These are phyloP conservation scores for Hanseniaspora lachancei DNA, from an alignment of 805 yeast species.

Conservation along the genomic window DNA sequence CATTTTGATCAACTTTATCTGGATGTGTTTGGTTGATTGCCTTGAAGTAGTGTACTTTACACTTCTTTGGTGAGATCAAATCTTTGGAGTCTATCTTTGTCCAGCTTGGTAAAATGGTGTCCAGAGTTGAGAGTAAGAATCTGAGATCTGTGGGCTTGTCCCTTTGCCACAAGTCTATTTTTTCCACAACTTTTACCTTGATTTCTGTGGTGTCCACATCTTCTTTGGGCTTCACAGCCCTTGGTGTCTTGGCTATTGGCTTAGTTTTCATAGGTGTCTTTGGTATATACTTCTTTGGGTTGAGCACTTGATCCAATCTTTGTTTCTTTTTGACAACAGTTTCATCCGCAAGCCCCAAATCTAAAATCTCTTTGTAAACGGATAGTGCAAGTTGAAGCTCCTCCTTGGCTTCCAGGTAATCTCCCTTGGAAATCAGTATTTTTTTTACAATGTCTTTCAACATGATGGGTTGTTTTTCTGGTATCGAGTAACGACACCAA, in stretches of 20 bases:
- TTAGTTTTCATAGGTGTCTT: slow-evolving; percentile 11
- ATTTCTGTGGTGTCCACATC: slow-evolving; percentile 49
- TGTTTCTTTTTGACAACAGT: slow-evolving; percentile 66
- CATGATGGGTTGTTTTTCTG: slow-evolving; percentile 13
- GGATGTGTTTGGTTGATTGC: slow-evolving; percentile 83
- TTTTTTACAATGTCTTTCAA: slow-evolving; percentile 60
- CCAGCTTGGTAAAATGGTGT: slow-evolving; percentile 54
- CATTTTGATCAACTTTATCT: slow-evolving; percentile 59
- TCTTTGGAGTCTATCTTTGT: slow-evolving; percentile 54
- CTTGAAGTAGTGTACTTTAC: slow-evolving; percentile 73
- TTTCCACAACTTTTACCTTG: slow-evolving; percentile 47
- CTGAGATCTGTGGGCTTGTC: slow-evolving; percentile 77
- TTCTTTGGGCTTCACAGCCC: slow-evolving; percentile 33
- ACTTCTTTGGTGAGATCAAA: slow-evolving; percentile 77
- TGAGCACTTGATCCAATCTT: slow-evolving; percentile 54
- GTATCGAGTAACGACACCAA: slow-evolving; percentile 36
- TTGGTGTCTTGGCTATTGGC: slow-evolving; percentile 32
- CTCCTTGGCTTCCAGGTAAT: slow-evolving; percentile 71
- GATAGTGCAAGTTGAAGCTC: slow-evolving; percentile 49
- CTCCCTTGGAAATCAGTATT: slow-evolving; percentile 59
- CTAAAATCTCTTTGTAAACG: slow-evolving; percentile 48
- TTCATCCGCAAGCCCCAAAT: slow-evolving; percentile 53
- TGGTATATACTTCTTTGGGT: slow-evolving; percentile 30
- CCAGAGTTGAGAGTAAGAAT: slow-evolving; percentile 57
- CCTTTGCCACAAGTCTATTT: slow-evolving; percentile 47